Evolutionary conservation across 169 alveolate genomes (phyloP).

Genomic region (Babesia divergens): DNA sequence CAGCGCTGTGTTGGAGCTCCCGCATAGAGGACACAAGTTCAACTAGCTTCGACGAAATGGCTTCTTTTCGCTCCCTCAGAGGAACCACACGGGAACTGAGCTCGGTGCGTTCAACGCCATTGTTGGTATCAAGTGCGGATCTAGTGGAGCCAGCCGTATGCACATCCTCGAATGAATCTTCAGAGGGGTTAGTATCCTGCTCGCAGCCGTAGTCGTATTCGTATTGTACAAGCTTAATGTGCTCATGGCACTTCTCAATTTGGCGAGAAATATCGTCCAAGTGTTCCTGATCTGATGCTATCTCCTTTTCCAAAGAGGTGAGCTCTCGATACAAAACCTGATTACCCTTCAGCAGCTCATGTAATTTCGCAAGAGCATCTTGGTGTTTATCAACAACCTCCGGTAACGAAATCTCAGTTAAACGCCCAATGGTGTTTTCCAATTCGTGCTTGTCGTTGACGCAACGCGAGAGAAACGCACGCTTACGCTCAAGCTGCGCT

Average conservation of each 20-base stretch:
- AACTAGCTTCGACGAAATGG: neutral
- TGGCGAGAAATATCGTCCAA: neutral
- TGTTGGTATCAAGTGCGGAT: neutral
- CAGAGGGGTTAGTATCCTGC: neutral
- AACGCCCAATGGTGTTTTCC: conserved; percentile 6
- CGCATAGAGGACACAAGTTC: conserved; percentile 4
- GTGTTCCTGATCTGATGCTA: neutral
- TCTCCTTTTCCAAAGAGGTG: conserved; percentile 7
- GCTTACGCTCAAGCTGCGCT: conserved; percentile 15
- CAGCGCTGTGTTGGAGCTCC: conserved; percentile 11
- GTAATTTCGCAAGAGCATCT: conserved; percentile 1
- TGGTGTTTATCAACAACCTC: conserved; percentile 3
- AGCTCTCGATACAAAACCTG: conserved; percentile 12
- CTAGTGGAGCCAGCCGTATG: neutral
- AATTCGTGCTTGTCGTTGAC: conserved; percentile 33
- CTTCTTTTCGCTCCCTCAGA: conserved; percentile 22
- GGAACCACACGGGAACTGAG: neutral
- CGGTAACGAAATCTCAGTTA: neutral
- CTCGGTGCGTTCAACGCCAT: neutral
- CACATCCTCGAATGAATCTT: neutral
- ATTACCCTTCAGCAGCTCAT: neutral
- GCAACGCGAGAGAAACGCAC: conserved; percentile 16
- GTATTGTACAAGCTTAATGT: conserved; percentile 22
- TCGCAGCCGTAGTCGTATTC: conserved; percentile 16
- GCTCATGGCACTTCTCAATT: conserved; percentile 38